Percentiles rank a stretch among this genome's conserved stretches.
Conservation (phyloP, 1,284 basidiomycete species). For the Earliella scabrosa region DNA sequence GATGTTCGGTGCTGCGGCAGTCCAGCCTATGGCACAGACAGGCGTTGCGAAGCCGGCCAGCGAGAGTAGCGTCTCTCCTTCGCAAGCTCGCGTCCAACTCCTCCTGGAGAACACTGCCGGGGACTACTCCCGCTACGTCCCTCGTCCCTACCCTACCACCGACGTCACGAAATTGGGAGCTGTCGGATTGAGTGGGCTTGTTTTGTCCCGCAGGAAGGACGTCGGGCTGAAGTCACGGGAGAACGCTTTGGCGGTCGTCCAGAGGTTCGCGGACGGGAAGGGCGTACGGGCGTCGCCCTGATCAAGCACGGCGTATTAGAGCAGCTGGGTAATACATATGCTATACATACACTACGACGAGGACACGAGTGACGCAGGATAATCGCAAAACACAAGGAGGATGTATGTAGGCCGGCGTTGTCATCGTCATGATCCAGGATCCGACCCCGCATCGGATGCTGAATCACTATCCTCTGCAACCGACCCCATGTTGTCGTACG, state of each 20-base stretch:
- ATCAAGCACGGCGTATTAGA: not conserved
- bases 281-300: conserved; percentile 1
- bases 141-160: conserved; percentile 12
- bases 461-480: conserved; percentile 6
- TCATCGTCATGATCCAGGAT: conserved; percentile 12
- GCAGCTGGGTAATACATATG: conserved; percentile 16
- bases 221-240: conserved; percentile 37
- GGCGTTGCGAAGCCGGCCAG: not conserved
- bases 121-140: conserved; percentile 54
- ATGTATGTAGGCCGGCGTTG: no score
- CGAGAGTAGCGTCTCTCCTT: conserved; percentile 13
- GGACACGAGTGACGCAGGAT: not conserved
- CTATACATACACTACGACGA: conserved; percentile 20
- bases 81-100: conserved; percentile 27
- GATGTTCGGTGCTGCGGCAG: conserved; percentile 20
- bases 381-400: not conserved
- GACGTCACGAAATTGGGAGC: conserved; percentile 38
- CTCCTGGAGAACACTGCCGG: conserved; percentile 46
- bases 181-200: conserved; percentile 44
- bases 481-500: conserved; percentile 3
- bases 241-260: conserved; percentile 27
- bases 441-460: conserved; percentile 2
- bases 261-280: conserved; percentile 10
- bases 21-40: not conserved
- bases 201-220: conserved; percentile 48